A percentile compares a stretch with the other conserved stretches of the same genome.
Evolutionary conservation across 768 basidiomycete species (phyloP).

Genomic region (Calocybe cyanea): DNA sequence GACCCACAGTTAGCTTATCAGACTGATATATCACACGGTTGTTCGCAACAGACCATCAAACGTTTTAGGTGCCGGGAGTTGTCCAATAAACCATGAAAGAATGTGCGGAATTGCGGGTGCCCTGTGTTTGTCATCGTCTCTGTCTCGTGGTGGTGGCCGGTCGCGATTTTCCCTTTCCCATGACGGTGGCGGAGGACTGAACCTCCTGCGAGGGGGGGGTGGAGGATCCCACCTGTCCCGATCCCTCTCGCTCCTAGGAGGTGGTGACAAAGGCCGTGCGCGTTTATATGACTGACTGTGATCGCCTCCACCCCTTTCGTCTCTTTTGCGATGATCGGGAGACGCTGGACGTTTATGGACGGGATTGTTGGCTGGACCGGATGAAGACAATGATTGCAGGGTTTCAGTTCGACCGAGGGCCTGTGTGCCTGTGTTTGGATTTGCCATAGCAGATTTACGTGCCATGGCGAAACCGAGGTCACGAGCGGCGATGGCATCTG

Average conservation of each 20-base stretch:
- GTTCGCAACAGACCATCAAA: slow-evolving; percentile 73
- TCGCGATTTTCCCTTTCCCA: slow-evolving; percentile 12
- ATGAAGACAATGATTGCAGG: slow-evolving; percentile 22
- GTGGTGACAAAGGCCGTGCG: slow-evolving; percentile 10
- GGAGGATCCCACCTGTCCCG: slow-evolving; percentile 16
- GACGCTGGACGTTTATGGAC: slow-evolving; percentile 22
- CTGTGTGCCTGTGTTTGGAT: background rate
- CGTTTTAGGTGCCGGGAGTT: slow-evolving; percentile 59
- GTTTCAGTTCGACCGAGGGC: slow-evolving; percentile 32
- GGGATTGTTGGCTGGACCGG: slow-evolving; percentile 34
- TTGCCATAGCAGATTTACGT: slow-evolving; percentile 26
- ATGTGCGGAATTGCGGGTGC: slow-evolving; percentile 6
- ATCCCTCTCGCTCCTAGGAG: slow-evolving; percentile 9
- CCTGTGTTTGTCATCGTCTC: slow-evolving; percentile 14
- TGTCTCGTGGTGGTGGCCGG: slow-evolving; percentile 5
- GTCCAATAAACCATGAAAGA: slow-evolving; percentile 15
- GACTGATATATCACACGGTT: background rate
- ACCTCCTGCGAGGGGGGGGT: slow-evolving; percentile 3
- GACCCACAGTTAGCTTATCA: background rate
- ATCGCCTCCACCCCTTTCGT: slow-evolving; percentile 12
- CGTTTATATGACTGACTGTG: slow-evolving; percentile 13
- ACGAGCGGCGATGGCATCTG: slow-evolving; percentile 83
- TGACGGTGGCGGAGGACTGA: slow-evolving; percentile 6
- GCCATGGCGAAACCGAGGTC: slow-evolving; percentile 81
- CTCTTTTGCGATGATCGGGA: slow-evolving; percentile 14